Conservation (phyloP, 805 yeast species). For the Wickerhamomyces chambardii region DNA sequence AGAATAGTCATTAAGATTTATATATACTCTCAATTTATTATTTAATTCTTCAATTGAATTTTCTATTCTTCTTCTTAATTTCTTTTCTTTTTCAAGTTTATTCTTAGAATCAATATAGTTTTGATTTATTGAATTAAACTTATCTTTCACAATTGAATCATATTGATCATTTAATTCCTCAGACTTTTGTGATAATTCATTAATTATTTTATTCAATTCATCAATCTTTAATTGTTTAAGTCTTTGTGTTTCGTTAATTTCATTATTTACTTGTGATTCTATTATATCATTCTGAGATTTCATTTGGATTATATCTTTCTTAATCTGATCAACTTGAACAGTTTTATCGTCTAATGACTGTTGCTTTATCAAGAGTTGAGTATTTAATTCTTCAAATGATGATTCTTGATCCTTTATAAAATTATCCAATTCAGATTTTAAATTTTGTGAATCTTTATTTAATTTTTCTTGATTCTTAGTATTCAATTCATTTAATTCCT, state of each 20-base stretch:
- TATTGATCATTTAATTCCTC: slow-evolving; percentile 6
- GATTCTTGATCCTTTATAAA: slow-evolving; percentile 16
- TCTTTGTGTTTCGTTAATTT: slow-evolving; percentile 1
- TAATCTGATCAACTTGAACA: slow-evolving; percentile 6
- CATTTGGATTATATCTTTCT: slow-evolving; percentile 5
- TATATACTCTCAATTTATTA: slow-evolving; percentile 22
- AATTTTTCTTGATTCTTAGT: neutral
- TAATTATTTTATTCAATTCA: no score
- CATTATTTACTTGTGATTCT: slow-evolving; percentile 9
- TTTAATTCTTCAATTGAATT: slow-evolving; percentile 34
- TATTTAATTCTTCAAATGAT: slow-evolving; percentile 19
- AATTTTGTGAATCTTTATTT: slow-evolving; percentile 2
- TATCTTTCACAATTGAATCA: slow-evolving; percentile 14
- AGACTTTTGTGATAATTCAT: no score
- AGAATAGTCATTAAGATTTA: slow-evolving; percentile 1
- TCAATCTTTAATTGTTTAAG: neutral
- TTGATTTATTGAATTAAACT: slow-evolving; percentile 8
- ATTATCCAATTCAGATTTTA: slow-evolving; percentile 10
- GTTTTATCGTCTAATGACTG: slow-evolving; percentile 13
- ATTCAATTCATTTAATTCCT: neutral
- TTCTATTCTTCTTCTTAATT: slow-evolving; percentile 34
- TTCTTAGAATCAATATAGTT: slow-evolving; percentile 16
- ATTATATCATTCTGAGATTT: slow-evolving; percentile 10
- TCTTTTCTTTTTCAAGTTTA: slow-evolving; percentile 25
- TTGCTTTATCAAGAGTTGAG: slow-evolving; percentile 18